A percentile compares a stretch with the other conserved stretches of the same genome.
These are phyloP conservation scores for Kandelia obovata DNA, from an alignment of 345 rosid genomes.

Conservation along the genomic window DNA sequence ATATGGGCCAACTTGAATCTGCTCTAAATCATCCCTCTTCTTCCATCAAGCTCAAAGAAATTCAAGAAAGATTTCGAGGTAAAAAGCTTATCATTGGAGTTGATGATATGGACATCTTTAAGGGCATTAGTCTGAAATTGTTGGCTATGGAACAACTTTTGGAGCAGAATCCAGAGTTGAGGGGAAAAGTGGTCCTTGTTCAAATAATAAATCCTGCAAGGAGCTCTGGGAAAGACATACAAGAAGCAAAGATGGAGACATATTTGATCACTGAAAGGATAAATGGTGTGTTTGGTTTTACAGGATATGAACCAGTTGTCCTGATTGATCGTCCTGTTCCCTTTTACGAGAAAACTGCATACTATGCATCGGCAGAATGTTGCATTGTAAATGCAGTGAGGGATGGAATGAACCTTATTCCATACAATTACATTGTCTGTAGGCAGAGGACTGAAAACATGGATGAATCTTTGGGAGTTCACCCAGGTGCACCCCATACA, in stretches of 20 bases:
- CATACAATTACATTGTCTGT: constrained; percentile 40
- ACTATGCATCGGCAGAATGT: constrained; percentile 44
- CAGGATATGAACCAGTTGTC: constrained; percentile 40
- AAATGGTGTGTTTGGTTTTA: constrained; percentile 25
- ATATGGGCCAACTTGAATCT: constrained; percentile 39
- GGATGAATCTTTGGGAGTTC: constrained; percentile 30
- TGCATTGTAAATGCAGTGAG: constrained; percentile 46
- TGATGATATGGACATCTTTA: constrained; percentile 50
- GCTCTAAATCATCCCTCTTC: constrained; percentile 34
- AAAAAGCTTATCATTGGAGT: constrained; percentile 39
- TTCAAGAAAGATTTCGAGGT: constrained; percentile 33
- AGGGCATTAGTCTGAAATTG: constrained; percentile 44
- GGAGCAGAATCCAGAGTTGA: constrained; percentile 25
- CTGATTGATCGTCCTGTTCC: constrained; percentile 35
- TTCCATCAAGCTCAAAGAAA: constrained; percentile 30
- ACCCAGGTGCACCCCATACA: constrained; percentile 20
- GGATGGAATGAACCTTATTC: constrained; percentile 48
- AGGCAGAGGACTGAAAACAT: constrained; percentile 38
- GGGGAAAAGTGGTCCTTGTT: constrained; percentile 38
- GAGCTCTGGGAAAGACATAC: constrained; percentile 40
- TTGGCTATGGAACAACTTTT: constrained; percentile 41
- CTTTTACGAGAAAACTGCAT: constrained; percentile 41
- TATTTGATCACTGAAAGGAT: constrained; percentile 28
- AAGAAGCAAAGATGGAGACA: constrained; percentile 33
- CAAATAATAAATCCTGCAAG: constrained; percentile 47